Evolutionary conservation across 2,329 filamentous ascomycete genomes (phyloP).

Genomic region (Curvularia spicifera): DNA sequence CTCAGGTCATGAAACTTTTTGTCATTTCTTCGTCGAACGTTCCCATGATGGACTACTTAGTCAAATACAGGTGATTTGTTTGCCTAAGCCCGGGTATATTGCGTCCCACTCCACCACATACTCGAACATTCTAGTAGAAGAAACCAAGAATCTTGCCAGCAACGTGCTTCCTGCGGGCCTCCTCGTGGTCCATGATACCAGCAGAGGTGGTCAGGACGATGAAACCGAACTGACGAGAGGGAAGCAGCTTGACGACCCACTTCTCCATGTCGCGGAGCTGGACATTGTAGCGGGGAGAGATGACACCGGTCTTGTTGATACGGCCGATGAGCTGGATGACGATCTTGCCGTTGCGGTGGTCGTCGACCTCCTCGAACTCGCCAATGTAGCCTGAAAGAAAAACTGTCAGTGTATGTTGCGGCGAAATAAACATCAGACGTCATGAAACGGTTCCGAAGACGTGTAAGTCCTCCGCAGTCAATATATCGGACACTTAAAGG

Average conservation of each 20-base stretch:
- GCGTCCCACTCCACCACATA: slow-evolving; percentile 32
- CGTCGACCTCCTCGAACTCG: slow-evolving; percentile 99
- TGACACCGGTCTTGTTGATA: slow-evolving; percentile 99
- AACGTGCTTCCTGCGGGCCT: slow-evolving; percentile 98
- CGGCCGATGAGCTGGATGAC: slow-evolving; percentile 99
- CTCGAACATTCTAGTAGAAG: slow-evolving; percentile 78
- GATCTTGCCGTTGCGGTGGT: slow-evolving; percentile 99
- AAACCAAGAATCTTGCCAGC: slow-evolving; percentile 99
- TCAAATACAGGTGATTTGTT: slow-evolving; percentile 30
- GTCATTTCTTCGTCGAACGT: slow-evolving; percentile 43
- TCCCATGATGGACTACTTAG: slow-evolving; percentile 36
- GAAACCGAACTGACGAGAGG: slow-evolving; percentile 99
- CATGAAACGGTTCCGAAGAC: slow-evolving; percentile 77
- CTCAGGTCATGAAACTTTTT: slow-evolving; percentile 33
- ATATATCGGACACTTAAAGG: slow-evolving; percentile 99
- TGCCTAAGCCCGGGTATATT: slow-evolving; percentile 41
- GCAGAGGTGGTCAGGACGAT: slow-evolving; percentile 98
- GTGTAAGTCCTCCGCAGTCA: slow-evolving; percentile 91
- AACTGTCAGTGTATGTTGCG: slow-evolving; percentile 77
- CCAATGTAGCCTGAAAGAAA: slow-evolving; percentile 84
- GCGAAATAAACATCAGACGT: slow-evolving; percentile 92
- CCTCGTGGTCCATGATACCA: slow-evolving; percentile 99
- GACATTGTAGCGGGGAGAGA: slow-evolving; percentile 99
- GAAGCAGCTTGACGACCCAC: slow-evolving; percentile 99
- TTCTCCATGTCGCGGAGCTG: slow-evolving; percentile 98